Evolutionary conservation across 2,329 filamentous ascomycete genomes (phyloP), one percentile per base, ranked within the genome.

Genomic region (Fusarium brachygibbosum): DNA sequence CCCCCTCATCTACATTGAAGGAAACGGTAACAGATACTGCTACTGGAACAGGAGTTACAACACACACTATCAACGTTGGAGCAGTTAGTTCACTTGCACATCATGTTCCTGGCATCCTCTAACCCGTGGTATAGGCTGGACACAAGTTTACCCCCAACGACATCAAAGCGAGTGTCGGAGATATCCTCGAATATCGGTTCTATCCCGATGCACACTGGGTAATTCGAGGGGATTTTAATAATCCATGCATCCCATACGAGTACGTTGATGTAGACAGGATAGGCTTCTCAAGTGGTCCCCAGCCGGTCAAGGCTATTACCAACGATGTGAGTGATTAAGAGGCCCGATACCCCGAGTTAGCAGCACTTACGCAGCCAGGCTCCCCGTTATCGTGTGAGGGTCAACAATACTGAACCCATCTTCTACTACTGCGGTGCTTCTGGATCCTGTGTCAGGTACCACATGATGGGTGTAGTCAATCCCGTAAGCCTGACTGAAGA

Each of bases 221-320:
- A 13, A 46, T 46, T n/a, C 42, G 42, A 46, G 42, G 28, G 32
- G 42, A 46, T 28, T 46, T 31, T 12, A 28, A 13, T 17, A 12
- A 29, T n/a, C 42, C 28, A 31, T 46, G 42, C 23, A 45, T 45
- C 25, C 42, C 42, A 45, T 45, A 45, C 11, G 42, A 45, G 42
- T 45, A 45, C n/a, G 42, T 45, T 9, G 42, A 32, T 46, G 19
- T 17, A 32, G 17, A 46, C 25, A 46, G 42, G 42, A 31, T 10
- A 12, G 42, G 42, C 25, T 46, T 46, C 42, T 46, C 42, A 46
- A 46, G 42, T 31, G 42, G 28, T 12, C 28, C 28, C 6, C 17
- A 46, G 17, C 28, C 42, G 11, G 42, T 32, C 17, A 46, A 31
- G 28, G 42, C 28, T 31, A 46, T 46, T 8, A 46, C 42, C 17